Base-by-base conservation (phyloP, 106 monocot genomes). In the Cymbidium sinense region DNA sequence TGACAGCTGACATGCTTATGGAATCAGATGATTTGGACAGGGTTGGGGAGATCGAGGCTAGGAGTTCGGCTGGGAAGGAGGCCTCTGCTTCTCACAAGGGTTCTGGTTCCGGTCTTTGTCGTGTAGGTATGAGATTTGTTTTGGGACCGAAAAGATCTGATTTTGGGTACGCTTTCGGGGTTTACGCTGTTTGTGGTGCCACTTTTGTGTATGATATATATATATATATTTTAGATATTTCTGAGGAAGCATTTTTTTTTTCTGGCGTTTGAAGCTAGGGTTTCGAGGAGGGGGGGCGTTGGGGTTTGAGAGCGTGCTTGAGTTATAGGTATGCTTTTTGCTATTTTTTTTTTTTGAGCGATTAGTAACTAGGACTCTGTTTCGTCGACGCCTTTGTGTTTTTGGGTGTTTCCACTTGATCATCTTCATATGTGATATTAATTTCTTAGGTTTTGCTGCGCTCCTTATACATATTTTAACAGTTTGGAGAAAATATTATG, bases 61-160 rank as follows among this genome's bases (percentile, higher is more conserved):
- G 74, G 43, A 74, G 44, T 7, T 43, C 44, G n/a, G 23, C 74
- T 23, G 74, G 74, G 25, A 44, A 43, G 11, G 74, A 44, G 27
- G 43, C 74, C 10, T 43, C 74, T 28, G 44, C 10, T 74, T 44
- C 35, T 18, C 43, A 44, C 2, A 43, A 74, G 44, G 44, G 44
- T 12, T 74, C 74, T 28, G 74, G 43, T 44, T 44, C 20, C 9
- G 44, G 74, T 27, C 27, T 23, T 44, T 74, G 43, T 28, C 74
- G 74, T 28, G 13, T 47, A 74, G 74, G 74, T 74, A 74, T 74
- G 74, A 28, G 36, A 44, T 44, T 74, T 43, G 43, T 35, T 28
- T 44, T 37, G 37, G 43, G 27, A 27, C 13, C 41, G 27, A 28
- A 74, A 41, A 12, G 25, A 44, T 74, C 2, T 41, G 74, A 74